phyloP scores from a whole-genome alignment of 805 yeast species.

The Torulaspora quercuum region DNA sequence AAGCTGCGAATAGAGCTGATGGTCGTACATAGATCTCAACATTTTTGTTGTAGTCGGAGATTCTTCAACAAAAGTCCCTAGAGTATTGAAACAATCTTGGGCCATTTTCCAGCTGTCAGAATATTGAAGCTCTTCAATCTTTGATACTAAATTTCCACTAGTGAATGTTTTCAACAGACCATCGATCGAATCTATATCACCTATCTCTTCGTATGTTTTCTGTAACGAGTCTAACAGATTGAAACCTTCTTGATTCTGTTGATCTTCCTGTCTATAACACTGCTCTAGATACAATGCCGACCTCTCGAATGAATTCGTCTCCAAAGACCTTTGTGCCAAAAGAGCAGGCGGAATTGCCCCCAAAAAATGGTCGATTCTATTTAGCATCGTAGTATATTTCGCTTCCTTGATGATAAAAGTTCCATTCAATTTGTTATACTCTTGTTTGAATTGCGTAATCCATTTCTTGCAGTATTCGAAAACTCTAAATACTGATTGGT shows the following conservation, averaged over 20 bases:
- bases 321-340: slow-evolving; percentile 74
- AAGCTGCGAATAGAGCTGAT: slow-evolving; percentile 69
- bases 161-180: slow-evolving; percentile 78
- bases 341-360: slow-evolving; percentile 58
- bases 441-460: slow-evolving; percentile 45
- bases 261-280: slow-evolving; percentile 46
- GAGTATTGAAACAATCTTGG: slow-evolving; percentile 73
- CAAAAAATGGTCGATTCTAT: slow-evolving; percentile 47
- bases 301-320: slow-evolving; percentile 81
- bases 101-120: slow-evolving; percentile 86
- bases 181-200: slow-evolving; percentile 85
- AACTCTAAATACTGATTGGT: slow-evolving; percentile 69
- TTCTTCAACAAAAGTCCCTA: slow-evolving; percentile 44
- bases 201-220: slow-evolving; percentile 77
- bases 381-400: slow-evolving; percentile 25
- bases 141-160: slow-evolving; percentile 65
- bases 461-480: slow-evolving; percentile 83
- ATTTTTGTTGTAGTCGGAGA: slow-evolving; percentile 48
- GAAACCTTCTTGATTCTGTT: slow-evolving; percentile 13
- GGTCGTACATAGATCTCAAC: slow-evolving; percentile 67
- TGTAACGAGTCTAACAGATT: slow-evolving; percentile 51
- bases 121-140: slow-evolving; percentile 75
- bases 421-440: slow-evolving; percentile 30
- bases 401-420: slow-evolving; percentile 30
- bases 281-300: slow-evolving; percentile 84